Percentiles rank a stretch among this genome's conserved stretches.
phyloP scores from a whole-genome alignment of 2,329 filamentous ascomycete species.

The Sclerotinia minor region DNA sequence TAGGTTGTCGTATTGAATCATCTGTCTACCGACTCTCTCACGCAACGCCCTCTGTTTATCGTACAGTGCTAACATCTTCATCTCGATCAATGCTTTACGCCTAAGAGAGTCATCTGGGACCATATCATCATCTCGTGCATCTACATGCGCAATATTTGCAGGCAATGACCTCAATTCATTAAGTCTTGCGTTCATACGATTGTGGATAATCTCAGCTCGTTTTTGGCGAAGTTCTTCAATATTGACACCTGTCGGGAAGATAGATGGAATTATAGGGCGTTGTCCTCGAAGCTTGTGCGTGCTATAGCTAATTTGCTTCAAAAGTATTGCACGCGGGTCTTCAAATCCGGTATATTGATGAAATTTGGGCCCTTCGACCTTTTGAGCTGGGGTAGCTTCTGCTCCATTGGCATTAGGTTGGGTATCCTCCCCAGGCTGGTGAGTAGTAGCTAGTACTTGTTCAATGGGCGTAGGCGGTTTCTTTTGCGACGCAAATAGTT shows the following conservation, averaged over 20 bases:
- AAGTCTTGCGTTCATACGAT: slow-evolving; percentile 82
- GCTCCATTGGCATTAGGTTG: slow-evolving; percentile 45
- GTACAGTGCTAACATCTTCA: slow-evolving; percentile 86
- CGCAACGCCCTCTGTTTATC: slow-evolving; percentile 84
- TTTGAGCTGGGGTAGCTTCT: slow-evolving; percentile 41
- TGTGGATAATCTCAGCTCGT: slow-evolving; percentile 84
- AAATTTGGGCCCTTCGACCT: slow-evolving; percentile 43
- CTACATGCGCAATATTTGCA: slow-evolving; percentile 85
- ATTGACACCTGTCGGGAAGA: slow-evolving; percentile 87
- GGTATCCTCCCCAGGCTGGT: slow-evolving; percentile 33
- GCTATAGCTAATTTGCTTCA: slow-evolving; percentile 68
- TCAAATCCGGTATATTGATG: slow-evolving; percentile 63
- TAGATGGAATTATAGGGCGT: slow-evolving; percentile 77
- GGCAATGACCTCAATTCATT: slow-evolving; percentile 80
- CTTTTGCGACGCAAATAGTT: slow-evolving; percentile 74
- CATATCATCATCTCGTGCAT: slow-evolving; percentile 67
- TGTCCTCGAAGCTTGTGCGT: slow-evolving; percentile 76
- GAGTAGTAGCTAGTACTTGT: slow-evolving; percentile 32
- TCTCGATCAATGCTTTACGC: slow-evolving; percentile 88
- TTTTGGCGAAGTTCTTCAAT: slow-evolving; percentile 83
- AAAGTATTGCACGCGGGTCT: slow-evolving; percentile 60
- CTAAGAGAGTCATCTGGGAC: slow-evolving; percentile 81
- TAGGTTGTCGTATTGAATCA: slow-evolving; percentile 93
- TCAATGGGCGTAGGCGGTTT: slow-evolving; percentile 44
- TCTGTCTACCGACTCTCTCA: slow-evolving; percentile 83